Percentiles rank a stretch among this genome's conserved stretches.
phyloP scores from a whole-genome alignment of 768 basidiomycete genomes.

The Panellus pusillus region DNA sequence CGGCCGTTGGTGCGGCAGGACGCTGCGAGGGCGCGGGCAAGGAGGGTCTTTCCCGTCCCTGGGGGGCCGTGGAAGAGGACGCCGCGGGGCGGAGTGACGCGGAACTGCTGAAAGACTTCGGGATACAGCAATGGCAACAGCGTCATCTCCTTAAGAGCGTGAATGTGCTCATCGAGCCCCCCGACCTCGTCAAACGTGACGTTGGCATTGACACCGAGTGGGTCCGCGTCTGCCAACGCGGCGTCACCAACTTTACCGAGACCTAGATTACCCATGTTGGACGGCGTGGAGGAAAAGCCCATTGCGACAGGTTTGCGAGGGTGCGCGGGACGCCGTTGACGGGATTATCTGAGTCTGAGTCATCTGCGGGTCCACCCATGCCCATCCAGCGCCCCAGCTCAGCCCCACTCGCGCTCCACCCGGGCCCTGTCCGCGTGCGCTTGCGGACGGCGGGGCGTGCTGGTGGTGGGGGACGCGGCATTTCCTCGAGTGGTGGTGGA shows the following conservation, averaged over 20 bases:
- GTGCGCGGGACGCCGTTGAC: constrained; percentile 34
- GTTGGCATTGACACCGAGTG: constrained; percentile 88
- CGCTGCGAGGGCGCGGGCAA: constrained; percentile 92
- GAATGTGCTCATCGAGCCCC: constrained; percentile 94
- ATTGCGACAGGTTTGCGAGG: constrained; percentile 62
- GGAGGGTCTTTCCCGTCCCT: constrained; percentile 93
- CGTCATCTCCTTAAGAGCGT: constrained; percentile 98
- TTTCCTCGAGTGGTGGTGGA: constrained; percentile 77
- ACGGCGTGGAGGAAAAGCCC: constrained; percentile 67
- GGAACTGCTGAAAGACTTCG: constrained; percentile 94
- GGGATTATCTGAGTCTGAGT: constrained; percentile 71
- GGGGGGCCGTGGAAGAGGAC: constrained; percentile 98
- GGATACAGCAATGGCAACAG: constrained; percentile 95
- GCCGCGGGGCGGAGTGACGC: constrained; percentile 92
- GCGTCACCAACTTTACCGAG: constrained; percentile 83
- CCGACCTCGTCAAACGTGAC: constrained; percentile 97
- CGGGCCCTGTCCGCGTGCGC: constrained; percentile 46
- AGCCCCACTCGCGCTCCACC: constrained; percentile 80
- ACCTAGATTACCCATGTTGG: constrained; percentile 82
- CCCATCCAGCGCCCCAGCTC: constrained; percentile 81
- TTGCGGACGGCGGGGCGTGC: constrained; percentile 20
- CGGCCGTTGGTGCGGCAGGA: constrained; percentile 86
- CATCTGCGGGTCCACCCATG: constrained; percentile 56
- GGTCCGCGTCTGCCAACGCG: constrained; percentile 92
- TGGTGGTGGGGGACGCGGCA: constrained; percentile 45